phyloP scores from a whole-genome alignment of 1,139 yeast species.

The Kodamaea alishanica region DNA sequence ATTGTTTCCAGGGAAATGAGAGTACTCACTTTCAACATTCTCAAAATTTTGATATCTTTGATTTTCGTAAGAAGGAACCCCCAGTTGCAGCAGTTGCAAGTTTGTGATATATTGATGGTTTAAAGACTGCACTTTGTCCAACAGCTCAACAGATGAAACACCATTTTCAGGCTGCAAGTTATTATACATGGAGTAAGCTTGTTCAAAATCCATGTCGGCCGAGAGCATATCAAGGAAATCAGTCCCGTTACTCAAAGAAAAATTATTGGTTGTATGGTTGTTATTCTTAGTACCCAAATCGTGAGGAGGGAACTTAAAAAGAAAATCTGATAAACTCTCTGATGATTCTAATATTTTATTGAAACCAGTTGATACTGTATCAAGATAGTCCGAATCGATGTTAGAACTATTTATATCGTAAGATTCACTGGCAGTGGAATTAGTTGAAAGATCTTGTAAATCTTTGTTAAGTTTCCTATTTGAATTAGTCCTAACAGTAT shows the following conservation, averaged over 20 bases:
- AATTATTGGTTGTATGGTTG: neutral
- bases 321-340: neutral
- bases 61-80: conserved; percentile 1
- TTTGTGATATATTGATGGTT: conserved; percentile 22
- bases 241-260: neutral
- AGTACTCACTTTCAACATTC: neutral
- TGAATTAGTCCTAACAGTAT: no score
- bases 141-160: conserved; percentile 32
- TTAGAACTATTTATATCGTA: no score
- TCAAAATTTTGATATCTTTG: conserved; percentile 1
- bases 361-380: neutral
- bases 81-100: conserved; percentile 6
- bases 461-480: no score
- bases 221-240: conserved; percentile 15
- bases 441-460: no score
- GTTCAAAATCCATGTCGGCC: conserved; percentile 48
- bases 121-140: conserved; percentile 38
- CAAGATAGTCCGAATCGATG: no score
- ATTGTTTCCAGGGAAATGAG: conserved; percentile 7
- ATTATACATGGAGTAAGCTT: conserved; percentile 42
- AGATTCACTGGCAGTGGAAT: no score
- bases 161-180: conserved; percentile 41
- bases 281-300: no score
- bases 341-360: neutral
- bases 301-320: conserved; percentile 1